Percentiles rank a stretch among this genome's conserved stretches.
Evolutionary conservation across 2,329 filamentous ascomycete species (phyloP).

Genomic region (Exophiala sp.): DNA sequence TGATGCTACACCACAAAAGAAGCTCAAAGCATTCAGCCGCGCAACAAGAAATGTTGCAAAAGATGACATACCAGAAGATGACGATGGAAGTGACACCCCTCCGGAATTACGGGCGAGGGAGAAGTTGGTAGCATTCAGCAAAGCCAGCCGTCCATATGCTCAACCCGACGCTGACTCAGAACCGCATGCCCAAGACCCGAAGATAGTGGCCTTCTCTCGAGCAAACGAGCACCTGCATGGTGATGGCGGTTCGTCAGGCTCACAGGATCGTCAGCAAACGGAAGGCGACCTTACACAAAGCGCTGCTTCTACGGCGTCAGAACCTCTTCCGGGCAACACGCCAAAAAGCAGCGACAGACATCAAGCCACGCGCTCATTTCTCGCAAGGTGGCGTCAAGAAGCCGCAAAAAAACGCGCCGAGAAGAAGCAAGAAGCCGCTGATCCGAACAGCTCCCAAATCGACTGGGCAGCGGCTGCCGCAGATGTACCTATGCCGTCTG

Average conservation of each 20-base stretch:
- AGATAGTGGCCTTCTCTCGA: constrained; percentile 16
- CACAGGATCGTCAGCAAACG: background rate
- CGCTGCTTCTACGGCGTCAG: constrained; percentile 11
- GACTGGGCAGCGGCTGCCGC: constrained; percentile 27
- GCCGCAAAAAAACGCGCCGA: constrained; percentile 12
- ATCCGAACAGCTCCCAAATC: constrained; percentile 18
- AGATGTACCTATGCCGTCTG: constrained; percentile 23
- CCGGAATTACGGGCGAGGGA: constrained; percentile 8
- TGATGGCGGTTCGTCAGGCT: constrained; percentile 2
- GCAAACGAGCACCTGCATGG: constrained; percentile 9
- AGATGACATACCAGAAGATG: background rate
- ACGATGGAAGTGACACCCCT: constrained; percentile 14
- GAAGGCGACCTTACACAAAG: constrained; percentile 7
- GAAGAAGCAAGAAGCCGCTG: constrained; percentile 1
- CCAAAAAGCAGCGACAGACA: background rate
- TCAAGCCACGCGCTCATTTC: constrained; percentile 9
- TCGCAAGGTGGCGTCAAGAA: constrained; percentile 20
- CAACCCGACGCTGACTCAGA: background rate
- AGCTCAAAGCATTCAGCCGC: constrained; percentile 12
- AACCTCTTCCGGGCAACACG: constrained; percentile 8
- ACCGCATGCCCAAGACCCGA: constrained; percentile 3
- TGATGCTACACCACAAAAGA: constrained; percentile 11
- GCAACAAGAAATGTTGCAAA: constrained; percentile 1
- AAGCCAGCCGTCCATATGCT: constrained; percentile 5
- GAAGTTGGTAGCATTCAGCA: constrained; percentile 16